Evolutionary conservation across 352 stramenopile genomes (phyloP), one percentile per base, ranked within the genome.

Genomic region (Globisporangium perplexum): DNA sequence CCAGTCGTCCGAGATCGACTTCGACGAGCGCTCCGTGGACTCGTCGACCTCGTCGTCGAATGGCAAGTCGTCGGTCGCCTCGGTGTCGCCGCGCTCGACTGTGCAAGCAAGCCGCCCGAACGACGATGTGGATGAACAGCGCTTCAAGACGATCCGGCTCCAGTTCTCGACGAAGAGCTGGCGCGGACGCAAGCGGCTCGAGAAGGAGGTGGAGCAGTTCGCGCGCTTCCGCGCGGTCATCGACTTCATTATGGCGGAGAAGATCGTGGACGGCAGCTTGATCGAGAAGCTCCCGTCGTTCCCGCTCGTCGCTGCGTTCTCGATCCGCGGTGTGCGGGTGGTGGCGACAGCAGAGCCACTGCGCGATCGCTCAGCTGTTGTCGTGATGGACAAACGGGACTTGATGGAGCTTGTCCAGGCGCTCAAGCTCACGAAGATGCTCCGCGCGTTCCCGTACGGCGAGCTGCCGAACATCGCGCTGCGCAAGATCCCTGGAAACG

Each of bases 101-200:
- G 12, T 11, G 22, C 23, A 14, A 12, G 45, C 28, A 7, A 31
- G 20, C 8, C 45, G 17, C 7, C 10, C 26, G 4, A n/a, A n/a
- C n/a, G 62, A 69, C 1, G 74, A 83, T 51, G 66, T 86, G 18
- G 69, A 83, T n/a, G 71, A 81, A 38, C 60, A 89, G 44, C 69
- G 71, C 31, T 55, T 89, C 11, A 71, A 77, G 8, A 77, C 70
- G 2, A 55, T 91, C 14, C 72, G 69, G n/a, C 50, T 91, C n/a
- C 62, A 88, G 56, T 79, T 85, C 43, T 72, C 72, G 1, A 74
- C 68, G 0, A 88, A 87, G 53, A 82, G 58, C 24, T 91, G 77
- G 77, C 74, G 75, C 35, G 81, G 81, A 7, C 75, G 83, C 47
- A 89, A 88, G 42, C 66, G 81, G 7, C 50, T 91, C 26, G 63